A percentile compares a stretch with the other conserved stretches of the same genome.
These are phyloP conservation scores for Borovskyia barvae DNA, from an alignment of 208 protist genomes.

Conservation along the genomic window DNA sequence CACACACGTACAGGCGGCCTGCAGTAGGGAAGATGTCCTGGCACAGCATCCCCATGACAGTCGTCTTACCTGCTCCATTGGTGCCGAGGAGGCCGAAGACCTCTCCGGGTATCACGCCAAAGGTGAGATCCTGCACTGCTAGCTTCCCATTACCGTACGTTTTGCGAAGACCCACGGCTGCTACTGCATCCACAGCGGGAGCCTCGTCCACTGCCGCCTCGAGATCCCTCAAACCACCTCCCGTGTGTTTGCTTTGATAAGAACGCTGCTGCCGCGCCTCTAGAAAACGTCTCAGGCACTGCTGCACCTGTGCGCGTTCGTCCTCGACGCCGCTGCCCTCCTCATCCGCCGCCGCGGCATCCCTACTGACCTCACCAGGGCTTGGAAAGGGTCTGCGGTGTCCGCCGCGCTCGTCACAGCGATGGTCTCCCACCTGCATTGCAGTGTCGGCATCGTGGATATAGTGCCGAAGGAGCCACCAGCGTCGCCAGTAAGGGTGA, in stretches of 20 bases:
- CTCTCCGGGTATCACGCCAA: constrained; percentile 60
- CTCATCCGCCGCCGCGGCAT: not conserved
- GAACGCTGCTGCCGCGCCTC: too few relatives aligned
- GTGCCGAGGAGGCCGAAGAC: constrained; percentile 82
- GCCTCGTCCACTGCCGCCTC: too few relatives aligned
- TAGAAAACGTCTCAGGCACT: too few relatives aligned
- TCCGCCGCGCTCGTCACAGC: too few relatives aligned
- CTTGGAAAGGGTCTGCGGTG: too few relatives aligned
- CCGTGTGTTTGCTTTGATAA: too few relatives aligned
- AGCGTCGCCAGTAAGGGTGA: constrained; percentile 22
- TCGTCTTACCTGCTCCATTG: constrained; percentile 89
- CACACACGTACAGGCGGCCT: constrained; percentile 41
- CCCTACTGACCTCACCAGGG: not conserved
- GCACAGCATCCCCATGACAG: constrained; percentile 69
- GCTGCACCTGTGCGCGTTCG: constrained; percentile 29
- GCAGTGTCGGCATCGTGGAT: constrained; percentile 4
- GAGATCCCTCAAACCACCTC: too few relatives aligned
- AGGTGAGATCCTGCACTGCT: constrained; percentile 53
- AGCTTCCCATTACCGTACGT: constrained; percentile 24
- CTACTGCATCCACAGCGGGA: constrained; percentile 19
- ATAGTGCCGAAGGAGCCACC: constrained; percentile 15
- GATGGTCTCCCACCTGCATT: not conserved
- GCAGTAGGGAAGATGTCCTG: constrained; percentile 58
- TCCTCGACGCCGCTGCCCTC: constrained; percentile 44
- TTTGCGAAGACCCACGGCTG: constrained; percentile 35